A percentile compares a stretch with the other conserved stretches of the same genome.
Conservation (phyloP, 2,329 filamentous ascomycete species). For the Verticillium klebahnii region DNA sequence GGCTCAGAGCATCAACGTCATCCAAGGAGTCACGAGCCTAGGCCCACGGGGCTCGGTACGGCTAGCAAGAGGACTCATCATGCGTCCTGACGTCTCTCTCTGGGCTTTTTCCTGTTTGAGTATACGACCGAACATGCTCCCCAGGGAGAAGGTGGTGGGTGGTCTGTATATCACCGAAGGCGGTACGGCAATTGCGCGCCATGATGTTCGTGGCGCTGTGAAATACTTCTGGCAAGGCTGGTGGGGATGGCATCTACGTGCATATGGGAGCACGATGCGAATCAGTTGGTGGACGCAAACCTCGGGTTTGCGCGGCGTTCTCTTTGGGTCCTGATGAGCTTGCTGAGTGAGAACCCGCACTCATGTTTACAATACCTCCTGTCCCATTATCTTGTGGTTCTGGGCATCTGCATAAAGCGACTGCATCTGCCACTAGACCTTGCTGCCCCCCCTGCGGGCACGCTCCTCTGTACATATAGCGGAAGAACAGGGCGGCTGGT, state of each 20-base stretch:
- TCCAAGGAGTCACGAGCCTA: background rate
- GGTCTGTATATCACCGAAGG: background rate
- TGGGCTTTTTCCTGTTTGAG: background rate
- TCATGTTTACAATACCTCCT: background rate
- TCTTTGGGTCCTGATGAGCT: background rate
- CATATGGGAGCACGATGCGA: background rate
- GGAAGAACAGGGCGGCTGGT: background rate
- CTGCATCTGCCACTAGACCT: background rate
- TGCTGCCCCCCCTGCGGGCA: background rate
- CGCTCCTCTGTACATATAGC: background rate
- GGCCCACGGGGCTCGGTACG: background rate
- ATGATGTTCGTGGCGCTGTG: background rate
- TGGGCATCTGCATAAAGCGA: background rate
- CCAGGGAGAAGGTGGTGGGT: background rate
- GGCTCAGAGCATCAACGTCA: background rate
- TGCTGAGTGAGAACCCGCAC: background rate
- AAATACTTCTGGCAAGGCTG: background rate
- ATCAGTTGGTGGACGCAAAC: background rate
- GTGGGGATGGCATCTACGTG: background rate
- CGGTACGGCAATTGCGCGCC: no score
- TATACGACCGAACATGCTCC: background rate
- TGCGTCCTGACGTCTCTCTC: background rate
- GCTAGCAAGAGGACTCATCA: background rate
- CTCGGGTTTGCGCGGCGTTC: background rate
- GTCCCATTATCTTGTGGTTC: background rate